Evolutionary conservation across 192 early-diverging fungal genomes (phyloP).

Genomic region (Coemansia sp.): DNA sequence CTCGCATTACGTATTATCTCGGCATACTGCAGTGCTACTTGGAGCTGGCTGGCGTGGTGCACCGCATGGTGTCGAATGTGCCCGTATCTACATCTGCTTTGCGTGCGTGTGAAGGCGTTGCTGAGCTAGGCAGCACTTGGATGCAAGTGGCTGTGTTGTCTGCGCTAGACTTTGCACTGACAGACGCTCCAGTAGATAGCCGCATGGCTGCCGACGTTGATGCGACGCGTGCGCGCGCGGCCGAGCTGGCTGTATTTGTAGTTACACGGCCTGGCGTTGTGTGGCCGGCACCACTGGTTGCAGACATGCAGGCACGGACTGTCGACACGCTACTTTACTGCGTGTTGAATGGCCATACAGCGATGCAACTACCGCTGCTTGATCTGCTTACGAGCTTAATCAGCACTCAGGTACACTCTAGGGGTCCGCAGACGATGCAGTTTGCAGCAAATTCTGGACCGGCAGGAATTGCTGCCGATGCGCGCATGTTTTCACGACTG

Average conservation of each 20-base stretch:
- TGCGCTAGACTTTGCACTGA: slow-evolving; percentile 29
- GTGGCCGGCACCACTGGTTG: slow-evolving; percentile 24
- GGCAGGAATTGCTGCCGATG: background rate
- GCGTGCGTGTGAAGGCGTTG: slow-evolving; percentile 8
- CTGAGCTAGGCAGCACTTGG: slow-evolving; percentile 15
- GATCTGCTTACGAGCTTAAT: slow-evolving; percentile 29
- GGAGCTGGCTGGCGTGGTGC: slow-evolving; percentile 13
- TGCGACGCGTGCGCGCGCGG: slow-evolving; percentile 23
- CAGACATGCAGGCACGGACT: slow-evolving; percentile 16
- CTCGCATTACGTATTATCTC: slow-evolving; percentile 25
- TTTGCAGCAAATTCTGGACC: background rate
- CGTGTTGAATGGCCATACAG: slow-evolving; percentile 22
- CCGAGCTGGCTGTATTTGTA: slow-evolving; percentile 20
- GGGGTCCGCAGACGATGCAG: background rate
- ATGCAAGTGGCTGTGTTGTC: slow-evolving; percentile 20
- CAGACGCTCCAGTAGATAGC: slow-evolving; percentile 15
- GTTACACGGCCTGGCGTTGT: slow-evolving; percentile 10
- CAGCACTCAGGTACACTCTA: background rate
- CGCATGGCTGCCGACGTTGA: slow-evolving; percentile 7
- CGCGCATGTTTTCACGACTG: slow-evolving; percentile 19
- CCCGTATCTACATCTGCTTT: slow-evolving; percentile 1
- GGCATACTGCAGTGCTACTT: slow-evolving; percentile 33
- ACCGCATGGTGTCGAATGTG: slow-evolving; percentile 4
- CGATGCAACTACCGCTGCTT: slow-evolving; percentile 37
- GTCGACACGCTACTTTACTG: slow-evolving; percentile 36